Evolutionary conservation across 345 rosid species (phyloP), one percentile per base, ranked within the genome.

Genomic region (Eucalyptus tenuipes): DNA sequence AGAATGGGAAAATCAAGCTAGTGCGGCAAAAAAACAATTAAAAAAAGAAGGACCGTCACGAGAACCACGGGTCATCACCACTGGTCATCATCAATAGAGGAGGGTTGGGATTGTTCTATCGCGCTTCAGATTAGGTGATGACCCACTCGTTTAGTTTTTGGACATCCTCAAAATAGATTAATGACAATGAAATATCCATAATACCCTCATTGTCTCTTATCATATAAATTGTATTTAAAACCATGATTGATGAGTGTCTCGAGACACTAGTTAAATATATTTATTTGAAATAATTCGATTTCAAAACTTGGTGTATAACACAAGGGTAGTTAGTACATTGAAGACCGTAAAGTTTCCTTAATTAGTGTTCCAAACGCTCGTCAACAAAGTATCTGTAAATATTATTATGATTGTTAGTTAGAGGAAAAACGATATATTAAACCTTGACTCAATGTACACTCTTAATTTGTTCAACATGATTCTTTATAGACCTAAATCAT

Each of bases 281-380:
- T n/a, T n/a, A 4, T 64, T n/a, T n/a, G 37, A 1, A 7, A 64
- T 13, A 64, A 64, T n/a, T 64, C 0, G 10, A n/a, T 64, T n/a
- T 27, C 2, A 25, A 53, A 53, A 53, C 59, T 25, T 11, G 0
- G 68, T 61, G 8, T 33, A n/a, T 64, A n/a, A 64, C 37, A 64
- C 1, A 3, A 64, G 40, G 37, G 2, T 2, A 8, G 4, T 14
- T 1, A 3, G 4, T 64, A 7, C 5, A 13, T n/a, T 59, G 2
- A 29, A 59, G 4, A 59, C 4, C 4, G 1, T 27, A 59, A 59
- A 59, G 1, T 1, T 59, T 59, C 68, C 3, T 59, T 12, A 27
- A 59, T 59, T 59, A 27, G 4, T 59, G 53, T 50, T 50, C 7
- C 0, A 1, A 8, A 50, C 0, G 2, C 53, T 16, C 53, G 15